Evolutionary conservation across 805 yeast genomes (phyloP), one percentile per base, ranked within the genome.

Genomic region (Monosporozyma aerobia): DNA sequence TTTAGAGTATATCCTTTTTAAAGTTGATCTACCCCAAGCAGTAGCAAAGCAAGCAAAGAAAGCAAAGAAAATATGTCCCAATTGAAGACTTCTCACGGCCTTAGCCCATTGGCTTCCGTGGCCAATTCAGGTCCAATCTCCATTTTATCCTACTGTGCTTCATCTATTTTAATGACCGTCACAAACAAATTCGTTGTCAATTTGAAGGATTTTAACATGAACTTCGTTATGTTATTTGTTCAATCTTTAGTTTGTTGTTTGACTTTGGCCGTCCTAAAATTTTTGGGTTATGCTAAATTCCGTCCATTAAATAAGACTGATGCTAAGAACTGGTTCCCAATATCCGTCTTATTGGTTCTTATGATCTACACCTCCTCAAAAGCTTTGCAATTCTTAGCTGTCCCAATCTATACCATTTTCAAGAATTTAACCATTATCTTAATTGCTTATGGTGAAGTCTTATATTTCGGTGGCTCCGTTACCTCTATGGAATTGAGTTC

Each of bases 281-380:
- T 79, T 10, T 69, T 85, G 50, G 88, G 88, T 46, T 73, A 87
- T 58, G 89, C 92, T 70, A 87, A 85, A 55, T 92, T 85, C 77
- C 85, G 99, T 71, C 84, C 84, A 59, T 81, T 87, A 72, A 88
- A 88, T 77, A 73, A 76, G 59, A 84, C 80, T 51, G 99, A 94
- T 74, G 96, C 96, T 53, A 87, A 84, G 72, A 89, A 88, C 74
- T 94, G 99, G 95, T 81, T 88, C 60, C 98, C 98, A 52, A 90
- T 94, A 63, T 90, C 97, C 2, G 72, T 90, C 58, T 73, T 90
- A 63, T 80, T 94, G 64, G 98, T 90, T 46, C 74, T 82, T 47
- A 94, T 92, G 98, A 90, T 90, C 68, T 94, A 90, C 77, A 94
- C 99, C 53, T 85, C 94, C 47, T 87, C 97, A 53, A 94, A 90